A percentile compares a stretch with the other conserved stretches of the same genome.
Evolutionary conservation across 2,329 filamentous ascomycete genomes (phyloP).

Genomic region (Nannizzia gypsea): DNA sequence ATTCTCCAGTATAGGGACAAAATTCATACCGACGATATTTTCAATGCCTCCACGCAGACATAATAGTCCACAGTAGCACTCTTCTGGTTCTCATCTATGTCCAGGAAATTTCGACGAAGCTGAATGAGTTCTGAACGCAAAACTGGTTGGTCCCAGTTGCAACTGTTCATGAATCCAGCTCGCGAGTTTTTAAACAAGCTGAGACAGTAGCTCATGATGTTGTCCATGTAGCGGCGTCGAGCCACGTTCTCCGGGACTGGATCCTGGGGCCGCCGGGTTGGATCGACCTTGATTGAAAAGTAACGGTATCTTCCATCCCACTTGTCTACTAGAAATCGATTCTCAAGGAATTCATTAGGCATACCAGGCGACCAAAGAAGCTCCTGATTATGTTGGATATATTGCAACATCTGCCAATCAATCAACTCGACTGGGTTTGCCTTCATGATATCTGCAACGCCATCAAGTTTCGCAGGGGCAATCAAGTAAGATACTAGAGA

Average conservation of each 20-base stretch:
- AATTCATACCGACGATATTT: constrained; percentile 58
- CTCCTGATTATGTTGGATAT: constrained; percentile 28
- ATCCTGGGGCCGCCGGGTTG: constrained; percentile 23
- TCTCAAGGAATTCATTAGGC: constrained; percentile 29
- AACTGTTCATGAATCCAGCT: constrained; percentile 34
- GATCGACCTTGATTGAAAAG: constrained; percentile 35
- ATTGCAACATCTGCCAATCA: constrained; percentile 32
- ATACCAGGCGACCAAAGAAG: constrained; percentile 37
- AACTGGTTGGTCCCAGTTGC: constrained; percentile 65
- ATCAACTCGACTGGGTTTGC: constrained; percentile 23
- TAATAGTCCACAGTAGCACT: constrained; percentile 44
- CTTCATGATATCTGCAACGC: neutral
- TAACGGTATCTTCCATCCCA: constrained; percentile 49
- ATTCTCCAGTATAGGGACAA: constrained; percentile 13
- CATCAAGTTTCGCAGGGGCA: constrained; percentile 41
- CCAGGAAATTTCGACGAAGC: constrained; percentile 72
- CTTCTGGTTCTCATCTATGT: constrained; percentile 47
- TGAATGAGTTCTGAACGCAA: constrained; percentile 61
- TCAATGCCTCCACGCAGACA: constrained; percentile 64
- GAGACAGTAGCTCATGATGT: constrained; percentile 73
- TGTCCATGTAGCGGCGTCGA: constrained; percentile 39
- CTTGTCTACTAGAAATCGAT: constrained; percentile 45
- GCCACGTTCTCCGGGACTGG: constrained; percentile 25
- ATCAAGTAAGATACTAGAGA: constrained; percentile 72
- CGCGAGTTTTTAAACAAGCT: constrained; percentile 58